These are phyloP conservation scores for Myxozyma neotropica DNA, from an alignment of 805 yeast genomes.

Conservation along the genomic window DNA sequence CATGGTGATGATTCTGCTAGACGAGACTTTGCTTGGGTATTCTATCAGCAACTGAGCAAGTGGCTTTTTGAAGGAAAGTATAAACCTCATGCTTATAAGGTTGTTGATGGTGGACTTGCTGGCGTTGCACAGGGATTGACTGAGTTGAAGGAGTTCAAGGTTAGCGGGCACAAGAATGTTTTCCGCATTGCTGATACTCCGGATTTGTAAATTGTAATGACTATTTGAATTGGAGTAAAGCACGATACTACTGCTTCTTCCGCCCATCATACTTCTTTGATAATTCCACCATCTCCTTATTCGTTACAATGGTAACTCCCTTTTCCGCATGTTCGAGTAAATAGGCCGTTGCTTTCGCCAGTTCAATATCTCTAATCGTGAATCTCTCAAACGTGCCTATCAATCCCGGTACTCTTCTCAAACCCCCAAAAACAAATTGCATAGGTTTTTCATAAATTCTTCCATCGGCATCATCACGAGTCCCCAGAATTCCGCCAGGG, in stretches of 20 bases:
- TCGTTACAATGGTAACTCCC: too few species aligned
- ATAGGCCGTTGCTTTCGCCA: too few species aligned
- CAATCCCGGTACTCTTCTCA: too few species aligned
- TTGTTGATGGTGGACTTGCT: slow-evolving; percentile 24
- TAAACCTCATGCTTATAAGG: slow-evolving; percentile 13
- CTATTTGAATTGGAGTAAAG: neutral
- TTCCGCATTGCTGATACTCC: slow-evolving; percentile 27
- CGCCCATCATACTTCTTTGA: too few species aligned
- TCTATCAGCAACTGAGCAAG: slow-evolving; percentile 22
- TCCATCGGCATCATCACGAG: too few species aligned
- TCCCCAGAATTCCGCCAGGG: too few species aligned
- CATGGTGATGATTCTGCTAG: slow-evolving; percentile 19
- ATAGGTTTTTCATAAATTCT: too few species aligned
- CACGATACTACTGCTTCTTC: neutral
- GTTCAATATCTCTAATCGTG: too few species aligned
- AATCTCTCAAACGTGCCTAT: too few species aligned
- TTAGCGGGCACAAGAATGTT: slow-evolving; percentile 20
- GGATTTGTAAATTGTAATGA: slow-evolving; percentile 7
- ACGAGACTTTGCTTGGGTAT: slow-evolving; percentile 25
- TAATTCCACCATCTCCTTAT: too few species aligned
- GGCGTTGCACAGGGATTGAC: slow-evolving; percentile 17
- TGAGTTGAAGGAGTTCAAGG: slow-evolving; percentile 14
- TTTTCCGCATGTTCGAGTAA: too few species aligned
- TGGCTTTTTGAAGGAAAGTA: slow-evolving; percentile 28
- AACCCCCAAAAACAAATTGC: too few species aligned